Percentiles rank a stretch among this genome's conserved stretches.
These are phyloP conservation scores for Ogataea ganodermae DNA, from an alignment of 805 yeast species.

Conservation along the genomic window DNA sequence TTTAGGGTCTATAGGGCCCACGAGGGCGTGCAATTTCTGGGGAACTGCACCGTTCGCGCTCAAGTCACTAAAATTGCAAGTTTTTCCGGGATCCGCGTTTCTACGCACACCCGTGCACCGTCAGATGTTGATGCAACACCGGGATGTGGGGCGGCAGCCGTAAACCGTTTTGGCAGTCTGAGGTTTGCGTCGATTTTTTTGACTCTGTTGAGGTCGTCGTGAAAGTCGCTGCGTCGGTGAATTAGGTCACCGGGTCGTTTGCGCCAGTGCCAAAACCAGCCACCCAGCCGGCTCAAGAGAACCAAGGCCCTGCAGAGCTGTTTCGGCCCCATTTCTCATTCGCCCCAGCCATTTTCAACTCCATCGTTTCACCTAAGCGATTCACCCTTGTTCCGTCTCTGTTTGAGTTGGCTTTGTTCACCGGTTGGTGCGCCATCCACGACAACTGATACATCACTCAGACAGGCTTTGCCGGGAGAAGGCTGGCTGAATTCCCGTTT, in stretches of 20 bases:
- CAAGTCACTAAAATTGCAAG: neutral
- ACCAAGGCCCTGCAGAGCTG: too few species aligned
- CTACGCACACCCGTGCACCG: constrained; percentile 3
- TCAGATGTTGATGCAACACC: neutral
- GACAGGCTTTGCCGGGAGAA: neutral
- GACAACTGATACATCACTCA: neutral
- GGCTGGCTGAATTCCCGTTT: constrained; percentile 6
- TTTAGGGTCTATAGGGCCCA: neutral
- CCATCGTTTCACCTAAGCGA: neutral
- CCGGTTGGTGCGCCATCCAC: neutral
- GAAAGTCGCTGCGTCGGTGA: too few species aligned
- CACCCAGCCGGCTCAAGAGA: neutral
- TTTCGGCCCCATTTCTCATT: too few species aligned
- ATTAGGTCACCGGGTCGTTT: too few species aligned
- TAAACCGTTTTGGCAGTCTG: neutral
- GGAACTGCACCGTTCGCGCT: constrained; percentile 2
- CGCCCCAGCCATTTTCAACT: neutral
- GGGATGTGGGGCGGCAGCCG: neutral
- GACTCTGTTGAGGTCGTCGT: neutral
- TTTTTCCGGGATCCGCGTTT: constrained; percentile 7
- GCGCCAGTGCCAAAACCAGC: neutral
- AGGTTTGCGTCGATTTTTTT: neutral
- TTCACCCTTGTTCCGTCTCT: neutral
- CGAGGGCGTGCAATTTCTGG: constrained; percentile 4
- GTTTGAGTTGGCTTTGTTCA: neutral